phyloP scores from a whole-genome alignment of 2,329 filamentous ascomycete genomes.

The Teratosphaeria viscida region DNA sequence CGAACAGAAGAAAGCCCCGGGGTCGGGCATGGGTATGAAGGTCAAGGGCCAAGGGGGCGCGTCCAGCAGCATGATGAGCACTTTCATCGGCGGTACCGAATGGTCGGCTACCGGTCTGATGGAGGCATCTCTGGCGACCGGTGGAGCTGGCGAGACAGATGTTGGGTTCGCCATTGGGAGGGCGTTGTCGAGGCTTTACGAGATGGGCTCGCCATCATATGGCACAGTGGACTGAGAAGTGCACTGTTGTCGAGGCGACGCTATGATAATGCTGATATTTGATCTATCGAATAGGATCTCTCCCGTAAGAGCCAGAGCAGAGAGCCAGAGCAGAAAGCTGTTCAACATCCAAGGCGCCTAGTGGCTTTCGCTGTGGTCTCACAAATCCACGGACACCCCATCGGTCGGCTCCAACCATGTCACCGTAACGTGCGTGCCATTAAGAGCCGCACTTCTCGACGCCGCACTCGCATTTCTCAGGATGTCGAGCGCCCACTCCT shows the following conservation, averaged over 20 bases:
- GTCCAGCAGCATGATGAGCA: slow-evolving; percentile 20
- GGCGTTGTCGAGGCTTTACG: slow-evolving; percentile 17
- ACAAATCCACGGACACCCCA: neutral
- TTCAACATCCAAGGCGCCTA: neutral
- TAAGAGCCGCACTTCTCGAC: neutral
- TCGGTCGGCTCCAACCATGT: neutral
- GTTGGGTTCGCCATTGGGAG: slow-evolving; percentile 20
- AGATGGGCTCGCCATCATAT: slow-evolving; percentile 14
- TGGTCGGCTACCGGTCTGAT: slow-evolving; percentile 19
- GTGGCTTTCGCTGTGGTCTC: neutral
- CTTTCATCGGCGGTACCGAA: slow-evolving; percentile 20
- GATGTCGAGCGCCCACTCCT: slow-evolving; percentile 2
- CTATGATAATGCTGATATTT: neutral
- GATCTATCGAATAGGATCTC: neutral
- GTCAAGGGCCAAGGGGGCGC: slow-evolving; percentile 19
- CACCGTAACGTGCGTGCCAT: neutral
- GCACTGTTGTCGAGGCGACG: neutral
- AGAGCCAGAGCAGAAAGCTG: neutral
- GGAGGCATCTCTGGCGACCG: slow-evolving; percentile 17
- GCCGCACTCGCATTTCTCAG: slow-evolving; percentile 4
- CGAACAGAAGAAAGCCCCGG: slow-evolving; percentile 5
- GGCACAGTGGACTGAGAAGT: neutral
- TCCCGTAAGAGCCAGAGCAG: no score
- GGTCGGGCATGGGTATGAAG: slow-evolving; percentile 8
- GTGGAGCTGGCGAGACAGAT: slow-evolving; percentile 21